These are phyloP conservation scores for Stagonosporopsis tanaceti DNA, from an alignment of 2,329 filamentous ascomycete species.

Conservation along the genomic window DNA sequence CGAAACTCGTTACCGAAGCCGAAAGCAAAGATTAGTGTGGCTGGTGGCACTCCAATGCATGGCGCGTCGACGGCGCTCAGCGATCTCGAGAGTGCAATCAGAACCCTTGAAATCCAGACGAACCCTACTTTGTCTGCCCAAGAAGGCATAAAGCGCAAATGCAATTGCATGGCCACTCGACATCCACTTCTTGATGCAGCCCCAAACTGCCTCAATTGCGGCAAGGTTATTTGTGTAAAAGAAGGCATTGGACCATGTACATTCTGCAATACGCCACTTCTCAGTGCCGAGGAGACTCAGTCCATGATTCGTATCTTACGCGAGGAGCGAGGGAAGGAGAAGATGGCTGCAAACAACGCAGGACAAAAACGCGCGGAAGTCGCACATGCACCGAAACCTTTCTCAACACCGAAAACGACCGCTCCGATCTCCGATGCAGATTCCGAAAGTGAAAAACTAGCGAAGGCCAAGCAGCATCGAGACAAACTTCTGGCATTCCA, in stretches of 20 bases:
- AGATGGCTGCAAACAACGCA: slow-evolving; percentile 81
- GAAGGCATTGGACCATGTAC: slow-evolving; percentile 95
- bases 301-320: slow-evolving; percentile 84
- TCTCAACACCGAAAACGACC: slow-evolving; percentile 54
- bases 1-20: slow-evolving; percentile 60
- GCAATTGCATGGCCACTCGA: slow-evolving; percentile 85
- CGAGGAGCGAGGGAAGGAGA: slow-evolving; percentile 86
- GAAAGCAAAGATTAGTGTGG: slow-evolving; percentile 73
- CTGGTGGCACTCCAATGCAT: slow-evolving; percentile 82
- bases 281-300: slow-evolving; percentile 77
- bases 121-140: slow-evolving; percentile 74
- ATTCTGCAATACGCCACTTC: slow-evolving; percentile 79
- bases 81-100: slow-evolving; percentile 79
- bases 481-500: slow-evolving; percentile 85
- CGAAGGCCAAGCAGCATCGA: slow-evolving; percentile 77
- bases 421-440: slow-evolving; percentile 50
- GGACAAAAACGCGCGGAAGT: slow-evolving; percentile 72
- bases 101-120: slow-evolving; percentile 87
- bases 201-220: slow-evolving; percentile 90
- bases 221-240: slow-evolving; percentile 93
- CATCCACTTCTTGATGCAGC: slow-evolving; percentile 91
- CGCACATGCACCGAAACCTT: slow-evolving; percentile 66
- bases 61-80: slow-evolving; percentile 77
- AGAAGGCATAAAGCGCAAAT: slow-evolving; percentile 69
- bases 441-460: slow-evolving; percentile 66